phyloP scores from a whole-genome alignment of 1,284 basidiomycete species.

The Ustilago crameri region DNA sequence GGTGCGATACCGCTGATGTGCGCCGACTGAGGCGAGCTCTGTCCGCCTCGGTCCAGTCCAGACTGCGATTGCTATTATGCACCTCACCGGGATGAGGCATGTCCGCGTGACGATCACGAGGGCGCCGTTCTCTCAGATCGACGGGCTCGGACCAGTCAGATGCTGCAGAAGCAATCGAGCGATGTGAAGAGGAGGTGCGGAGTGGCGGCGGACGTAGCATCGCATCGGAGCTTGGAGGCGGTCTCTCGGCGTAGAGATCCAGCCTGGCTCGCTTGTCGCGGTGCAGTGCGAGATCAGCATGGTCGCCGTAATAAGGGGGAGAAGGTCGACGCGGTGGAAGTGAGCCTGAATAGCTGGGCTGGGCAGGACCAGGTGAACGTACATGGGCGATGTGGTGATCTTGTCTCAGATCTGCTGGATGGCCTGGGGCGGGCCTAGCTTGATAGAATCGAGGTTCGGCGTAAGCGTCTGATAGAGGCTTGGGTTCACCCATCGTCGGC shows the following conservation, averaged over 20 bases:
- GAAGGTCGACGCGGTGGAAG: slow-evolving; percentile 18
- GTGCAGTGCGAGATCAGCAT: slow-evolving; percentile 15
- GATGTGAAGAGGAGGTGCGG: slow-evolving; percentile 23
- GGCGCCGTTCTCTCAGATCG: slow-evolving; percentile 18
- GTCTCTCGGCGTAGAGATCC: slow-evolving; percentile 28
- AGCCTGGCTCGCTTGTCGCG: slow-evolving; percentile 39
- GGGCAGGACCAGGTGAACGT: slow-evolving; percentile 16
- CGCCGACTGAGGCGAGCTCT: slow-evolving; percentile 22
- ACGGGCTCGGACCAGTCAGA: slow-evolving; percentile 21
- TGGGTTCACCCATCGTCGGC: slow-evolving; percentile 14
- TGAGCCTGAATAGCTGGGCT: slow-evolving; percentile 12
- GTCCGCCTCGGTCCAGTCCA: slow-evolving; percentile 30
- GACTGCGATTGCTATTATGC: not conserved
- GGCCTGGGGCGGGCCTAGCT: slow-evolving; percentile 3
- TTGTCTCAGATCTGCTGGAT: slow-evolving; percentile 14
- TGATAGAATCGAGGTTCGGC: slow-evolving; percentile 19
- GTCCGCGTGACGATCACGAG: slow-evolving; percentile 13
- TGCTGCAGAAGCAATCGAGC: slow-evolving; percentile 14
- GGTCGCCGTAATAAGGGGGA: slow-evolving; percentile 12
- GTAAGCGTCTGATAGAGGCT: slow-evolving; percentile 16
- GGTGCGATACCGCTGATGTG: slow-evolving; percentile 28
- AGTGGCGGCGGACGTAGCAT: slow-evolving; percentile 26
- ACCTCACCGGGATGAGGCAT: slow-evolving; percentile 7
- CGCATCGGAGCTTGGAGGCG: slow-evolving; percentile 9
- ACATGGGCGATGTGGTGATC: slow-evolving; percentile 11